These are phyloP conservation scores for Uncinocarpus reesii DNA, from an alignment of 2,329 filamentous ascomycete species.

Conservation along the genomic window DNA sequence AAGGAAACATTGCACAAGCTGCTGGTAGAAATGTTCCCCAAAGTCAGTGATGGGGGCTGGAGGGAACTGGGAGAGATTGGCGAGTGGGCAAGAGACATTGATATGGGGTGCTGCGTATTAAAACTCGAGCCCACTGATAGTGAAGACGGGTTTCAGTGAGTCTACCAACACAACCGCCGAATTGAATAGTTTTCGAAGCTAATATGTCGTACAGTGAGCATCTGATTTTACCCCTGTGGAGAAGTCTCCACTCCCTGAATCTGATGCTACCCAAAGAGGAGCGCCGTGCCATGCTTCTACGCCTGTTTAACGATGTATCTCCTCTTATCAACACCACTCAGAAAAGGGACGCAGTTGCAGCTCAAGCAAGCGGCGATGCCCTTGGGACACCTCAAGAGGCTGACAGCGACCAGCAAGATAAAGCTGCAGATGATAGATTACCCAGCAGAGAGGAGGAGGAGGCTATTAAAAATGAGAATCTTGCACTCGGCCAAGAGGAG, in stretches of 20 bases:
- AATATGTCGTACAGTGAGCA: constrained; percentile 47
- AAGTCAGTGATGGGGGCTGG: constrained; percentile 65
- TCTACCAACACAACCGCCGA: constrained; percentile 5
- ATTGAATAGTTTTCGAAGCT: constrained; percentile 11
- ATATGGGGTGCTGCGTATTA: constrained; percentile 86
- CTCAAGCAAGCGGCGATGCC: constrained; percentile 16
- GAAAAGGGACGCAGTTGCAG: constrained; percentile 20
- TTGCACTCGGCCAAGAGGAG: constrained; percentile 31
- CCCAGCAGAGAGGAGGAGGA: constrained; percentile 27
- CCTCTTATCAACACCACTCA: constrained; percentile 58
- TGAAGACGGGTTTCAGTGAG: constrained; percentile 47
- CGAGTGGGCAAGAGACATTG: constrained; percentile 64
- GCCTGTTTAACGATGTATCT: constrained; percentile 81
- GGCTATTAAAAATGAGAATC: constrained; percentile 32
- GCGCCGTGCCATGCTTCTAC: constrained; percentile 77
- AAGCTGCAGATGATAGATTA: constrained; percentile 10
- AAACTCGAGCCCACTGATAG: constrained; percentile 64
- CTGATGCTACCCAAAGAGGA: constrained; percentile 98
- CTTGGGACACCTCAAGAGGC: constrained; percentile 3
- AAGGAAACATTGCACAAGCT: constrained; percentile 72
- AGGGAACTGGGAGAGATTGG: constrained; percentile 76
- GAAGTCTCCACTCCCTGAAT: constrained; percentile 82
- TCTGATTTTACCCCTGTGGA: constrained; percentile 88
- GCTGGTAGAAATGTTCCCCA: constrained; percentile 93
- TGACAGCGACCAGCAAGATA: neutral